These are phyloP conservation scores for Microcyclospora tardicrescens DNA, from an alignment of 2,329 filamentous ascomycete genomes.

Conservation along the genomic window DNA sequence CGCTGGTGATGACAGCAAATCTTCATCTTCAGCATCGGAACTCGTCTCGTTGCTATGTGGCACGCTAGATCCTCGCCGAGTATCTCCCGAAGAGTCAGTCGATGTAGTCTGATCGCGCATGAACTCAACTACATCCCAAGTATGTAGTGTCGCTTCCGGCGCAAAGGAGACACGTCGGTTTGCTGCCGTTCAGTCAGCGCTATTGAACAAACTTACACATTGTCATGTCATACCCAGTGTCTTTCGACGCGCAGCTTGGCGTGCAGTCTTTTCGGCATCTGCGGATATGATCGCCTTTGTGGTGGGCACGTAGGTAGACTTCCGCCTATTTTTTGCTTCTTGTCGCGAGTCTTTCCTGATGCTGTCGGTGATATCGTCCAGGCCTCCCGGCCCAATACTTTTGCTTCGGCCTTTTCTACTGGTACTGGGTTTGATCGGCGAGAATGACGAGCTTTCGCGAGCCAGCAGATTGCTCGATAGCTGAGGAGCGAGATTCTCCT, in stretches of 20 bases:
- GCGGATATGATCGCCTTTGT: slow-evolving; percentile 45
- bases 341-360: slow-evolving; percentile 13
- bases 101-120: slow-evolving; percentile 74
- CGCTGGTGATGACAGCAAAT: slow-evolving; percentile 19
- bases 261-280: slow-evolving; percentile 40
- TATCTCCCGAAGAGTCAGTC: slow-evolving; percentile 57
- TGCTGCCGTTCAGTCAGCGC: slow-evolving; percentile 26
- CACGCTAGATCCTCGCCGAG: slow-evolving; percentile 56
- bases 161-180: slow-evolving; percentile 94
- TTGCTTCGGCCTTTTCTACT: slow-evolving; percentile 74
- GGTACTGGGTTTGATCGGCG: slow-evolving; percentile 14
- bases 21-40: slow-evolving; percentile 32
- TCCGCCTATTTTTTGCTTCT: slow-evolving; percentile 19
- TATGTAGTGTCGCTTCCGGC: slow-evolving; percentile 91
- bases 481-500: slow-evolving; percentile 24
- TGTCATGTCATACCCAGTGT: slow-evolving; percentile 9
- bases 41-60: slow-evolving; percentile 23
- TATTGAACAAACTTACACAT: not conserved
- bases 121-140: slow-evolving; percentile 88
- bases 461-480: slow-evolving; percentile 20
- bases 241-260: slow-evolving; percentile 79
- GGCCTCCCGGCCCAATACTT: slow-evolving; percentile 82
- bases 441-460: slow-evolving; percentile 6
- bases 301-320: slow-evolving; percentile 36
- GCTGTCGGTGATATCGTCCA: slow-evolving; percentile 66